Percentiles rank a stretch among this genome's conserved stretches.
These are phyloP conservation scores for Xylaria polymorpha DNA, from an alignment of 2,329 filamentous ascomycete species.

Conservation along the genomic window DNA sequence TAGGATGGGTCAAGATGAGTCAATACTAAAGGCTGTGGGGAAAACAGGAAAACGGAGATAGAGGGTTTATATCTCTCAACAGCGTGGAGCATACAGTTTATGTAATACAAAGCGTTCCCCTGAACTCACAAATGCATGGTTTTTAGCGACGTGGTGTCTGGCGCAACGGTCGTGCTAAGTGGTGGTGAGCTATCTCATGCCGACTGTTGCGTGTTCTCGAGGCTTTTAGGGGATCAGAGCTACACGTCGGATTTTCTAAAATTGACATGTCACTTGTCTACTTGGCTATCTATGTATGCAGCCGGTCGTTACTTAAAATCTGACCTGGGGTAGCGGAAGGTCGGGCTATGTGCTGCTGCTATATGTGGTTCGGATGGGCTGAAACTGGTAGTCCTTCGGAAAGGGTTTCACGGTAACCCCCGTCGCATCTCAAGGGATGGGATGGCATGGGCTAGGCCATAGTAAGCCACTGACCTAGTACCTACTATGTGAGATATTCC, in stretches of 20 bases:
- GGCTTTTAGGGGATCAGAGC: background rate
- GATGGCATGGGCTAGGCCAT: slow-evolving; percentile 7
- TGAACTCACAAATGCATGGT: background rate
- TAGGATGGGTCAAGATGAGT: background rate
- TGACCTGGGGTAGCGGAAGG: background rate
- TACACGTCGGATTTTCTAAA: background rate
- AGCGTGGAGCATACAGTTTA: slow-evolving; percentile 6
- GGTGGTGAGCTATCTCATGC: background rate
- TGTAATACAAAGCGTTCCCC: slow-evolving; percentile 27
- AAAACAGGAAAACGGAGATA: slow-evolving; percentile 23
- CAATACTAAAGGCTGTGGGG: background rate
- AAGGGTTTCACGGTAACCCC: slow-evolving; percentile 25
- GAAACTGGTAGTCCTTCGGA: slow-evolving; percentile 27
- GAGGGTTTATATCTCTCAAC: slow-evolving; percentile 11
- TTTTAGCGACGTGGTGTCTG: background rate
- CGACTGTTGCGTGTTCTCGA: background rate
- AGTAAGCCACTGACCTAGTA: background rate
- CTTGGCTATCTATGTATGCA: background rate
- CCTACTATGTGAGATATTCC: background rate
- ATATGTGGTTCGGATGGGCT: slow-evolving; percentile 5
- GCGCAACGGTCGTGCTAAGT: background rate
- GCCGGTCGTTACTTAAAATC: background rate
- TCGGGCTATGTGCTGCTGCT: slow-evolving; percentile 1
- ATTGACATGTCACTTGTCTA: background rate
- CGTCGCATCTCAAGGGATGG: background rate